Evolutionary conservation across 164 flowering plant species (phyloP), one percentile per base, ranked within the genome.

Genomic region (Malania oleifera): DNA sequence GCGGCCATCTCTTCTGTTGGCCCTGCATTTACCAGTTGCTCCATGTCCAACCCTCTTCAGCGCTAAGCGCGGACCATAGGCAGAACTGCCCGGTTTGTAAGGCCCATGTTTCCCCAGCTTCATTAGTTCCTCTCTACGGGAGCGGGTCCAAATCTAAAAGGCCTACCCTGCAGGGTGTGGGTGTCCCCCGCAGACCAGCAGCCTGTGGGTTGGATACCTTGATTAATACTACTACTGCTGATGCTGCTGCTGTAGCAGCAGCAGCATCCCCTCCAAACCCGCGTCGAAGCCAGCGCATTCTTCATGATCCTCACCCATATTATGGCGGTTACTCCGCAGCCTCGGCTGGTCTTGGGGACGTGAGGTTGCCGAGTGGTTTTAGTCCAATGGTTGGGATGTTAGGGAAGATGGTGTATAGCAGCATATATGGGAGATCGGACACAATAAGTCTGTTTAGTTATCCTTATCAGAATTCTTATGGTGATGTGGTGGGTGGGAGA

Each of bases 1-100:
- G 97, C 35, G 95, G 97, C 39, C 97, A 88, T 59, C 76, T 87
- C 18, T 87, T 78, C 66, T 87, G 97, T 70, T 90, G 97, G 96
- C 86, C 96, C 0, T 90, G 97, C 74, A 84, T 86, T 54, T 86
- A 81, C 80, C 74, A 82, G 60, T 91, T 96, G 97, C 77, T 87
- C 40, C 63, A 70, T 27, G 73, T 74, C 22, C 76, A 80, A 28
- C 59, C 29, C 19, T 38, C 72, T 20, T 59, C 83, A 35, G n/a
- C n/a, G n/a, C 60, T 46, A 1, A 68, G 61, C 4, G 38, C 49
- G 1, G 70, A 76, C 14, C 59, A 62, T 5, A 38, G 56, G 23
- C 77, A 59, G 8, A 73, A 58, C 3, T 89, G 96, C 70, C 93
- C 93, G 3, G 80, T 86, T 23, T 89, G 96, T 54, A 85, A 89